Base-by-base conservation (phyloP, 148 eudicot genomes). In the Rhododendron molle region DNA sequence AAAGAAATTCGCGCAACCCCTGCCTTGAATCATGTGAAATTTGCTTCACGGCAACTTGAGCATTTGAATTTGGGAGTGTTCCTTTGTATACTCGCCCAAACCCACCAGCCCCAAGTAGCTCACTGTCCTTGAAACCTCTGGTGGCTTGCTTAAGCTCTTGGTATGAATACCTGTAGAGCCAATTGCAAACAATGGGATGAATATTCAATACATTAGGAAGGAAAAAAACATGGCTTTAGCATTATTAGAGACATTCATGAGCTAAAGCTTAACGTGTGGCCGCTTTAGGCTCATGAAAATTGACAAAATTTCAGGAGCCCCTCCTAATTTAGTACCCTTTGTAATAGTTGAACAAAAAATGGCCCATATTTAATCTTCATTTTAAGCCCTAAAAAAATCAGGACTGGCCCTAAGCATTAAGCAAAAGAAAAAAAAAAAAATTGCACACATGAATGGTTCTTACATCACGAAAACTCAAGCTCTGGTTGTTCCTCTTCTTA, bases 21-120 rank as follows among this genome's bases (percentile, higher is more conserved):
- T 93, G 93, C 43, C 83, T 89, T 14, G 95, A 91, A n/a, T 91
- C 89, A 23, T 86, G 89, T 0, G 90, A 87, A 13, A 90, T 78
- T 52, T 83, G 73, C 83, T 93, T 91, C 8, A 91, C 91, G 0
- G 95, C 93, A 16, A 93, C 76, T 46, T 83, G 82, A 20, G 40
- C 86, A 0, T 84, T 87, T 0, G 88, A 65, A 2, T 73, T 84
- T 7, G 91, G 91, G 20, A 93, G 69, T 12, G 67, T 72, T 15
- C 93, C 93, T 79, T 71, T 89, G 72, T 91, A 93, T 2, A 91
- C 93, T 67, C 78, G 83, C n/a, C 95, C 93, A 44, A 90, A 93
- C 23, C 95, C 95, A 36, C 93, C 95, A 32, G 28, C 58, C 2
- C 94, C 94, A 7, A 90, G 85, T 14, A 89, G 81, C 73, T 89